Conservation (phyloP, 2,329 filamentous ascomycete genomes). For the Diatrype stigma region DNA sequence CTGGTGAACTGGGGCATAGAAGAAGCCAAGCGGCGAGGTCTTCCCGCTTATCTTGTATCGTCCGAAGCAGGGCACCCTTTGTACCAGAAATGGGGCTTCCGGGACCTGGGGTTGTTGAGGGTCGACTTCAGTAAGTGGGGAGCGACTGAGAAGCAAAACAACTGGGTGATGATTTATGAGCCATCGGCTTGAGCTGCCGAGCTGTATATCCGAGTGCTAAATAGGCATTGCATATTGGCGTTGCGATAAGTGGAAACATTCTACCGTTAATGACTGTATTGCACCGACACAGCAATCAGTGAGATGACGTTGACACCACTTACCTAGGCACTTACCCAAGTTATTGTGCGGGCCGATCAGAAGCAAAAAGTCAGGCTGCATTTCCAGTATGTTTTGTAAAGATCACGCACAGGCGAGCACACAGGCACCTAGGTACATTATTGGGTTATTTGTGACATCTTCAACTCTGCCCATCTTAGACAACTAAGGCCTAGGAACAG, state of each 20-base stretch:
- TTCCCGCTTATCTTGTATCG: constrained; percentile 35
- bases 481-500: no score
- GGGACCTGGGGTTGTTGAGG: constrained; percentile 26
- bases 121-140: constrained; percentile 30
- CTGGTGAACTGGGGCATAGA: constrained; percentile 35
- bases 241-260: no score
- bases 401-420: no score
- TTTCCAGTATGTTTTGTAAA: no score
- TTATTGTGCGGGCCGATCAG: not conserved
- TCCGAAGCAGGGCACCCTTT: constrained; percentile 29
- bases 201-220: no score
- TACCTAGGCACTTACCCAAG: not conserved
- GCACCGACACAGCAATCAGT: no score
- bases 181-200: not conserved
- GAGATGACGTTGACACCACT: not conserved
- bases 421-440: no score
- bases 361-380: no score
- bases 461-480: no score
- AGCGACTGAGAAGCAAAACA: constrained; percentile 15
- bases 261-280: no score
- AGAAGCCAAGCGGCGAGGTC: constrained; percentile 28
- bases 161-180: constrained; percentile 24
- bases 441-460: no score
- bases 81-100: constrained; percentile 36
- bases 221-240: no score